Evolutionary conservation across 2,329 filamentous ascomycete species (phyloP).

Genomic region (Chrysosporium keratinophilum): DNA sequence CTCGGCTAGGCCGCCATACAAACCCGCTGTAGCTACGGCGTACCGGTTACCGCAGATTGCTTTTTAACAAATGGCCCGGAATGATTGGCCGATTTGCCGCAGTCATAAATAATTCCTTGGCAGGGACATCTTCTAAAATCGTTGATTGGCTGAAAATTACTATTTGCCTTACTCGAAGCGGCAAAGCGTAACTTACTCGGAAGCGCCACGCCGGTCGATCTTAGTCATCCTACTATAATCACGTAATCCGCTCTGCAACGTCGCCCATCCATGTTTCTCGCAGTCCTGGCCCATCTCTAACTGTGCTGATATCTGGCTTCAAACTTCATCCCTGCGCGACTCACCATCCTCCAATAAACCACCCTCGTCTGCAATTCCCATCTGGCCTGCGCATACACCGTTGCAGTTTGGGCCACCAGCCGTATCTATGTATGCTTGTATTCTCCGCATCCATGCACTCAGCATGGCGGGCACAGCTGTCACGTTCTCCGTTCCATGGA

Average conservation of each 20-base stretch:
- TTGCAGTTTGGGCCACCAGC: not conserved
- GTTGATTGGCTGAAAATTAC: not conserved
- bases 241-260: too few relatives aligned
- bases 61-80: not conserved
- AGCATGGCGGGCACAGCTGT: too few relatives aligned
- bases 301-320: too few relatives aligned
- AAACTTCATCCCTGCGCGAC: too few relatives aligned
- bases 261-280: too few relatives aligned
- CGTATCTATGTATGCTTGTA: not conserved
- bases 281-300: too few relatives aligned
- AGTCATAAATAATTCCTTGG: not conserved
- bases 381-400: not conserved
- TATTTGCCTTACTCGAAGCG: not conserved
- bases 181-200: not conserved
- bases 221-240: not conserved
- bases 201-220: not conserved
- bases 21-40: not conserved
- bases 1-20: not conserved
- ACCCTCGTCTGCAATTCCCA: not conserved
- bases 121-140: not conserved
- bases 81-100: conserved; percentile 4
- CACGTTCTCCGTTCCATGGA: not conserved
- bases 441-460: too few relatives aligned
- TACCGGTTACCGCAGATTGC: not conserved
- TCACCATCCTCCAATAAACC: too few relatives aligned